Percentiles rank a stretch among this genome's conserved stretches.
Evolutionary conservation across 352 stramenopile genomes (phyloP).

Genomic region (Globisporangium parvum): DNA sequence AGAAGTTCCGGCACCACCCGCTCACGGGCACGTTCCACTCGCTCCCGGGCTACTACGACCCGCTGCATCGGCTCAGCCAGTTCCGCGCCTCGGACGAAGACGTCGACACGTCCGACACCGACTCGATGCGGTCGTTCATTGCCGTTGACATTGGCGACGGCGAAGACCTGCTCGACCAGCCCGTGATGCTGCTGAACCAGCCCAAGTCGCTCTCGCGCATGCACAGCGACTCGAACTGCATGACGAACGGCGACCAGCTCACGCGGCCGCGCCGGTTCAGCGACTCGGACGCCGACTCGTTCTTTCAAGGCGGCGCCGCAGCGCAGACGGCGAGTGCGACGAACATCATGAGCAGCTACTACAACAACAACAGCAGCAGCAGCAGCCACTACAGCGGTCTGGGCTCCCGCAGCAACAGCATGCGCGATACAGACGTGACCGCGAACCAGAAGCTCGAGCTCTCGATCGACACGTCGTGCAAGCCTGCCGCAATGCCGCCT

Average conservation of each 20-base stretch:
- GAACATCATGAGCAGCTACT: constrained; percentile 11
- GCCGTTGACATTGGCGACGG: constrained; percentile 65
- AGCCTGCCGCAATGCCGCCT: not conserved
- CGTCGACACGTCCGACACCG: constrained; percentile 57
- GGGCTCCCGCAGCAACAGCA: not conserved
- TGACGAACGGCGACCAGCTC: constrained; percentile 26
- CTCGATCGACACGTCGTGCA: constrained; percentile 12
- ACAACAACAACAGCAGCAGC: constrained; percentile 2
- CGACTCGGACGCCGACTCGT: constrained; percentile 71
- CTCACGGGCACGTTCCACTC: constrained; percentile 86
- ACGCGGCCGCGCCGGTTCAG: constrained; percentile 67
- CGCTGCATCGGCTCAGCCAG: constrained; percentile 69
- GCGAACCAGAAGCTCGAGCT: constrained; percentile 11
- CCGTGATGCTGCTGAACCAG: constrained; percentile 29
- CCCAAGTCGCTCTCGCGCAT: constrained; percentile 58
- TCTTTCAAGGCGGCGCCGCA: constrained; percentile 36
- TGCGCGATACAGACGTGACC: constrained; percentile 4
- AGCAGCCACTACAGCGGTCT: not conserved
- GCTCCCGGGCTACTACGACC: constrained; percentile 82
- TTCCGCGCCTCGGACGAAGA: constrained; percentile 58
- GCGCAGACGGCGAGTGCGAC: constrained; percentile 20
- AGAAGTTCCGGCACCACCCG: constrained; percentile 85
- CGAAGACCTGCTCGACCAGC: constrained; percentile 37
- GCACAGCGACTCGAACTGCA: constrained; percentile 65
- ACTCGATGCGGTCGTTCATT: constrained; percentile 74